Percentiles rank a stretch among this genome's conserved stretches.
phyloP scores from a whole-genome alignment of 1,284 basidiomycete species.

The Schizopora paradoxa region DNA sequence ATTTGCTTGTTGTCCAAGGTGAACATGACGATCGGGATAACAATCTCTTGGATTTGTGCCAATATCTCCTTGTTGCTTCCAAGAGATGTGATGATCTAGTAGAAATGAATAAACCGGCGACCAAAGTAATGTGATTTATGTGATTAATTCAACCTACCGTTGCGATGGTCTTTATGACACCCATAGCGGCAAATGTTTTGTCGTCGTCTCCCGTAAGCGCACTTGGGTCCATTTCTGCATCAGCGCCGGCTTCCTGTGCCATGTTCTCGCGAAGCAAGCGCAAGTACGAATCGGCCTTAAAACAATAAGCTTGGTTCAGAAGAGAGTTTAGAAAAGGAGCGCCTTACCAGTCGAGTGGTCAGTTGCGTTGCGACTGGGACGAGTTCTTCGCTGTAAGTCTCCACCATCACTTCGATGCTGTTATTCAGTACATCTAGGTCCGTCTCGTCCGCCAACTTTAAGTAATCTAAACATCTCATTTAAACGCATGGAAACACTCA shows the following conservation, averaged over 20 bases:
- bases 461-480: slow-evolving; percentile 49
- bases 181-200: slow-evolving; percentile 83
- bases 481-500: not conserved
- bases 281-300: slow-evolving; percentile 75
- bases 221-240: slow-evolving; percentile 38
- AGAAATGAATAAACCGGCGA: slow-evolving; percentile 1
- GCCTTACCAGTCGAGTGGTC: slow-evolving; percentile 67
- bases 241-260: slow-evolving; percentile 49
- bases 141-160: slow-evolving; percentile 43
- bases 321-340: slow-evolving; percentile 4
- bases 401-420: slow-evolving; percentile 83
- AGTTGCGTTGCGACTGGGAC: slow-evolving; percentile 84
- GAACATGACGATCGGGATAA: slow-evolving; percentile 73
- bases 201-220: slow-evolving; percentile 59
- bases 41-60: slow-evolving; percentile 73
- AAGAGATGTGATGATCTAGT: slow-evolving; percentile 64
- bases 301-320: slow-evolving; percentile 2
- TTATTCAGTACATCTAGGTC: slow-evolving; percentile 82
- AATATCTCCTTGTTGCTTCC: slow-evolving; percentile 75
- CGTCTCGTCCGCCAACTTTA: slow-evolving; percentile 85
- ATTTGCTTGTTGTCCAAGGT: slow-evolving; percentile 73
- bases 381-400: slow-evolving; percentile 79
- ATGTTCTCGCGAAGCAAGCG: slow-evolving; percentile 68
- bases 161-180: slow-evolving; percentile 73
- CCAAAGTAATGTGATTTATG: not conserved